Evolutionary conservation across 148 eudicot genomes (phyloP).

Genomic region (Polygonum maritimum): DNA sequence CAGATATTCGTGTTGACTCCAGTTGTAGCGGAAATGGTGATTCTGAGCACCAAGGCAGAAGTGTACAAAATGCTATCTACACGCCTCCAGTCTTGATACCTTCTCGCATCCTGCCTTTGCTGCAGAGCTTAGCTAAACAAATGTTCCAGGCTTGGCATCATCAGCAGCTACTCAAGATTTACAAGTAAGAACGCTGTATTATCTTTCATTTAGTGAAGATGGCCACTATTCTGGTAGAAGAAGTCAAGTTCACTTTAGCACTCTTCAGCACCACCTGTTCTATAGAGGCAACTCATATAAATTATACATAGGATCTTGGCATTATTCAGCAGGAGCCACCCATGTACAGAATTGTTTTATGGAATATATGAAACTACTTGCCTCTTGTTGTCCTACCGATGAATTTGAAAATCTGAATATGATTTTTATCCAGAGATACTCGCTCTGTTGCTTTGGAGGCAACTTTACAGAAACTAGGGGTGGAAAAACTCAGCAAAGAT

Average conservation of each 20-base stretch:
- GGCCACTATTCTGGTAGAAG: not conserved
- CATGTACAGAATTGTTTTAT: not conserved
- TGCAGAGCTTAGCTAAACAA: slow-evolving; percentile 85
- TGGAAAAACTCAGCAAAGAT: slow-evolving; percentile 93
- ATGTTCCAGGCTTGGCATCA: slow-evolving; percentile 91
- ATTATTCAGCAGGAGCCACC: not conserved
- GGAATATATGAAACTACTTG: not conserved
- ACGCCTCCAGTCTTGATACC: slow-evolving; percentile 89
- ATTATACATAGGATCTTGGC: not conserved
- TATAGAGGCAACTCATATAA: not conserved
- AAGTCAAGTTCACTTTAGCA: not conserved
- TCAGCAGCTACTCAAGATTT: slow-evolving; percentile 75
- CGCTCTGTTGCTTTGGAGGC: slow-evolving; percentile 90
- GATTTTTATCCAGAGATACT: slow-evolving; percentile 48
- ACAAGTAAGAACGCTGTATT: slow-evolving; percentile 42
- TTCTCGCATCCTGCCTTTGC: slow-evolving; percentile 76
- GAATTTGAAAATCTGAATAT: not conserved
- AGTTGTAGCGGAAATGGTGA: slow-evolving; percentile 54
- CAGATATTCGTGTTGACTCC: slow-evolving; percentile 45
- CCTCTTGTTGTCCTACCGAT: too few species aligned
- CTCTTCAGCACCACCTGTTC: not conserved
- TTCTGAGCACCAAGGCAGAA: slow-evolving; percentile 34
- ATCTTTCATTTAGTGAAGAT: not conserved
- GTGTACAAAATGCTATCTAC: slow-evolving; percentile 67
- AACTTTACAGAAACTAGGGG: slow-evolving; percentile 86